Conservation (phyloP, 306 rosid species). For the Trifolium pratense region DNA sequence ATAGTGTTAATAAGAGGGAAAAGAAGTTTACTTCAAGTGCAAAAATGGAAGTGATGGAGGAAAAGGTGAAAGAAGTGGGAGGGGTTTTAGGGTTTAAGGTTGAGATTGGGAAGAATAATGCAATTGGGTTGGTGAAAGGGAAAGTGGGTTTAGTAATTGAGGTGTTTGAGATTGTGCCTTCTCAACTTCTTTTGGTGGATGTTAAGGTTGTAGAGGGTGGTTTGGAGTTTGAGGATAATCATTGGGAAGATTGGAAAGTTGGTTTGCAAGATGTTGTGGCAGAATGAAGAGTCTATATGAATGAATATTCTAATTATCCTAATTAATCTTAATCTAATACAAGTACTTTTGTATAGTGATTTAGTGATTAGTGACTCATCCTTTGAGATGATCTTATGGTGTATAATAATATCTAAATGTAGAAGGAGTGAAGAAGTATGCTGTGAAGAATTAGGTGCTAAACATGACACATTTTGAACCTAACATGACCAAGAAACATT, state of each 20-base stretch:
- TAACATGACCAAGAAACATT: not conserved
- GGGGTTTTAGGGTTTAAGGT: conserved; percentile 61
- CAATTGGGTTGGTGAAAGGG: conserved; percentile 70
- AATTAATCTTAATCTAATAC: too few relatives aligned
- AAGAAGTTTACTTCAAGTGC: conserved; percentile 59
- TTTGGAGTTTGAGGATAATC: conserved; percentile 58
- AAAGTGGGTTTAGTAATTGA: conserved; percentile 62
- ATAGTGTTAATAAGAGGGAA: conserved; percentile 30
- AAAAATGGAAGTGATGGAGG: conserved; percentile 49
- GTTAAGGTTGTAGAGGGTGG: conserved; percentile 64
- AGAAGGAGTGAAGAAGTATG: not conserved
- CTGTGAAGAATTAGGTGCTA: not conserved
- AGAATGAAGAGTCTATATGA: not conserved
- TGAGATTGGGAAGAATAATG: conserved; percentile 62
- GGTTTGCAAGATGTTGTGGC: conserved; percentile 65
- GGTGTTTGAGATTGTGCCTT: conserved; percentile 52
- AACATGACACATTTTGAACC: not conserved
- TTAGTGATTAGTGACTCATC: too few relatives aligned
- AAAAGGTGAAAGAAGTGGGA: conserved; percentile 61
- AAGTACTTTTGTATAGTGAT: too few relatives aligned
- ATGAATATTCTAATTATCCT: too few relatives aligned
- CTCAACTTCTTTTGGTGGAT: conserved; percentile 54
- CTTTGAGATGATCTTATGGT: too few relatives aligned
- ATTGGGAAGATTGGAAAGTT: conserved; percentile 57
- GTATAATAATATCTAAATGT: not conserved